phyloP scores from a whole-genome alignment of 345 rosid species.

The Salix exigua region DNA sequence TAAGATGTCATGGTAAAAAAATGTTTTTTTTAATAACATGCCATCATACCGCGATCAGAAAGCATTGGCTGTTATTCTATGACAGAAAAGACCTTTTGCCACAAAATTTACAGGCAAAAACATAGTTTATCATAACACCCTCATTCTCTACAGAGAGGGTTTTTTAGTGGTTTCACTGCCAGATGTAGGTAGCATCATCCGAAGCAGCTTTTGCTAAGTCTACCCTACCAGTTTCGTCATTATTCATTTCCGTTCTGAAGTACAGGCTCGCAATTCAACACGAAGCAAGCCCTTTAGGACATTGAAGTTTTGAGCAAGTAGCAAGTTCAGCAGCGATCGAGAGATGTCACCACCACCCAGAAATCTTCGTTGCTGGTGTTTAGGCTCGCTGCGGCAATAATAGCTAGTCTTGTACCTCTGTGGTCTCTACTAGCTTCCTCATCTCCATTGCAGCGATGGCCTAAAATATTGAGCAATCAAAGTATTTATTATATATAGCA shows the following conservation, averaged over 20 bases:
- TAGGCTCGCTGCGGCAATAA: background rate
- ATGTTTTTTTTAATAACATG: too few relatives aligned
- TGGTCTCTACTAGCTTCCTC: background rate
- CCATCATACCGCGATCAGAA: background rate
- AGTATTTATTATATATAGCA: background rate
- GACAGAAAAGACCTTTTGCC: too few relatives aligned
- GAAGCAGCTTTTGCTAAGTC: background rate
- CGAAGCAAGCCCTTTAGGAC: background rate
- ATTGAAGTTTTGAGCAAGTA: background rate
- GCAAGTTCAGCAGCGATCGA: background rate
- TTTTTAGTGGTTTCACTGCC: background rate
- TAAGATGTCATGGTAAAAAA: too few relatives aligned
- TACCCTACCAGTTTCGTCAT: background rate
- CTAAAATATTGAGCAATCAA: background rate
- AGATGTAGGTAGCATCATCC: background rate
- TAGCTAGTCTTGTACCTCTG: background rate
- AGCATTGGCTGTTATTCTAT: background rate
- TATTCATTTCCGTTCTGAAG: background rate
- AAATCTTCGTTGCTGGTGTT: conserved; percentile 1
- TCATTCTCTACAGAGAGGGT: background rate
- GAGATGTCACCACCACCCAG: background rate
- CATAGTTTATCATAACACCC: background rate
- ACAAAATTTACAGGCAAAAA: too few relatives aligned
- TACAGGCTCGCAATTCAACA: background rate
- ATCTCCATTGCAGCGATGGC: background rate